Evolutionary conservation across 768 basidiomycete genomes (phyloP), one percentile per base, ranked within the genome.

Genomic region (Infundibulicybe gibba): DNA sequence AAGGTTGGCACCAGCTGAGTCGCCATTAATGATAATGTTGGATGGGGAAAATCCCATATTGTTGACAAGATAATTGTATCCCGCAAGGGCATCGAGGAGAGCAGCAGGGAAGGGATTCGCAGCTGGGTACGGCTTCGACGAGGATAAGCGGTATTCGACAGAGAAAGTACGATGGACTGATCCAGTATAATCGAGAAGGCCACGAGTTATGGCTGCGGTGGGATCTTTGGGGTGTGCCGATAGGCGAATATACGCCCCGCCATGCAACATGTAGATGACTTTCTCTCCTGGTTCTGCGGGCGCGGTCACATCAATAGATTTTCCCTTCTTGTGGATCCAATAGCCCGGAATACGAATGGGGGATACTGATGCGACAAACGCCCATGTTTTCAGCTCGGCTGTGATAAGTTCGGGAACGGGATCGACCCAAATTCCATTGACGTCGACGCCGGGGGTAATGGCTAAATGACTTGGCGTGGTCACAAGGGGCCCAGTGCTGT

Each of bases 1-100:
- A 19, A 90, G 76, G 61, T 90, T 86, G 4, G 74, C 90, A 2
- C 90, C 89, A 0, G 89, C 87, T 1, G 85, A 90, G 59, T 92
- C 88, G 2, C 89, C 90, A 15, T 70, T 70, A 16, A 90, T 42
- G 45, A 87, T 71, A 56, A 92, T 83, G 54, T 87, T 66, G 14
- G 67, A 60, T 0, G 87, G 77, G 2, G 68, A 51, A 58, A 87
- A 82, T 0, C 80, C 77, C 20, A 84, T 65, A 8, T 57, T 64
- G 41, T 76, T 67, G 32, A 85, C 70, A 16, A 90, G 81, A 60
- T 90, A 84, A 40, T 74, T 65, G 61, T 90, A 93, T 6, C 83
- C 88, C 1, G 85, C 77, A 9, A 91, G 64, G 2, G 80, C 81
- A 57, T 93, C 89, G 12, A 92, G 65, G 0, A 93, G 69, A 15